Evolutionary conservation across 352 stramenopile genomes (phyloP), one percentile per base, ranked within the genome.

Genomic region (Thalassiosira mediterranea): DNA sequence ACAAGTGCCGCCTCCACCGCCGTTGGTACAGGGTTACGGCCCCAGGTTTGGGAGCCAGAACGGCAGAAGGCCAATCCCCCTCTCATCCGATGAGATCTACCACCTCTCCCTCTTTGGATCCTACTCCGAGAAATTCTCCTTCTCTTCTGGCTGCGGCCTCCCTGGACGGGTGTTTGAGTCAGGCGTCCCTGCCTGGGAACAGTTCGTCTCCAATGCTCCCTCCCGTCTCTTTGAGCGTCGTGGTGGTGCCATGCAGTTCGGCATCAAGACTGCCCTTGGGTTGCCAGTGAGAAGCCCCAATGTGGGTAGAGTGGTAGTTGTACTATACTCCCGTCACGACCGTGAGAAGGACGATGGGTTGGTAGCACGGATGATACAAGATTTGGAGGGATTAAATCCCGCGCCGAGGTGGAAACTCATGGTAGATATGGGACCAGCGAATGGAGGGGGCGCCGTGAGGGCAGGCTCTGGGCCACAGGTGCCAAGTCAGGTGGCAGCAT

Each of bases 71-170:
- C n/a, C n/a, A n/a, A n/a, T n/a, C n/a, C n/a, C n/a, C n/a, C n/a
- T n/a, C n/a, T 37, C 67, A 4, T 4, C 51, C 2, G 68, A 88
- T 31, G 72, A 83, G 21, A 62, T 75, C 31, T 86, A 79, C 21
- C 72, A 84, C 57, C 60, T 90, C 21, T 63, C 66, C 17, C 62
- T 79, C 2, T 90, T 90, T 71, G 84, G 84, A 15, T 77, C 87
- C 11, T 88, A 90, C 71, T 88, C 79, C 46, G 67, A 86, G 60
- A 87, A 87, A 51, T 88, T 88, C n/a, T n/a, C n/a, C n/a, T 90
- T 90, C 63, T 72, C 87, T 56, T 64, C 86, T 59, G 84, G 80
- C 32, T 88, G 80, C 73, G 84, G 84, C 46, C 56, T 90, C 25
- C 84, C 84, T 29, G 84, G 84, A 23, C 64, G 84, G 25, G 81